phyloP scores from a whole-genome alignment of 306 rosid species.

The Lathyrus sativus region DNA sequence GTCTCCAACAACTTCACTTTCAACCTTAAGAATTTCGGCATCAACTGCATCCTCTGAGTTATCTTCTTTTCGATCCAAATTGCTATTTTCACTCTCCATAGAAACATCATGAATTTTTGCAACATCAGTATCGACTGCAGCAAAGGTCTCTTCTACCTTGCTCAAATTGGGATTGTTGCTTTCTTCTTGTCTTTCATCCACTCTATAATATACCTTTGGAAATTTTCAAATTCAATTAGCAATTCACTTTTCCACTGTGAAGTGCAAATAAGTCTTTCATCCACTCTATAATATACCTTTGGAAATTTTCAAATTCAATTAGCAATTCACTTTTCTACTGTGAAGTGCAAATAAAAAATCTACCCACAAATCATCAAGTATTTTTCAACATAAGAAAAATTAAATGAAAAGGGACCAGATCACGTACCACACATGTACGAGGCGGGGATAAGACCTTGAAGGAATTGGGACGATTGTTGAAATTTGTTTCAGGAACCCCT shows the following conservation, averaged over 20 bases:
- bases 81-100: constrained; percentile 5
- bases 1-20: constrained; percentile 32
- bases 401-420: constrained; percentile 23
- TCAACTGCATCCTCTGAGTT: constrained; percentile 21
- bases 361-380: not conserved
- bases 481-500: constrained; percentile 87
- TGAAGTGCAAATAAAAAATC: constrained; percentile 12
- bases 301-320: constrained; percentile 26
- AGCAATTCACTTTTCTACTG: constrained; percentile 23
- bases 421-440: constrained; percentile 76
- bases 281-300: constrained; percentile 70
- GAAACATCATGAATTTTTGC: constrained; percentile 28
- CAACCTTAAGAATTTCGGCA: constrained; percentile 9
- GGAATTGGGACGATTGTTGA: constrained; percentile 94
- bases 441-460: constrained; percentile 81
- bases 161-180: constrained; percentile 23
- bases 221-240: constrained; percentile 35
- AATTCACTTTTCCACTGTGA: constrained; percentile 7
- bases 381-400: not conserved
- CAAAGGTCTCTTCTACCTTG: constrained; percentile 30
- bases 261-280: constrained; percentile 47
- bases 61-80: constrained; percentile 17
- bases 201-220: constrained; percentile 65
- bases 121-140: constrained; percentile 21
- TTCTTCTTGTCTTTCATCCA: constrained; percentile 57